Base-by-base conservation (phyloP, 805 yeast species). In the Dipodascus geniculatus region DNA sequence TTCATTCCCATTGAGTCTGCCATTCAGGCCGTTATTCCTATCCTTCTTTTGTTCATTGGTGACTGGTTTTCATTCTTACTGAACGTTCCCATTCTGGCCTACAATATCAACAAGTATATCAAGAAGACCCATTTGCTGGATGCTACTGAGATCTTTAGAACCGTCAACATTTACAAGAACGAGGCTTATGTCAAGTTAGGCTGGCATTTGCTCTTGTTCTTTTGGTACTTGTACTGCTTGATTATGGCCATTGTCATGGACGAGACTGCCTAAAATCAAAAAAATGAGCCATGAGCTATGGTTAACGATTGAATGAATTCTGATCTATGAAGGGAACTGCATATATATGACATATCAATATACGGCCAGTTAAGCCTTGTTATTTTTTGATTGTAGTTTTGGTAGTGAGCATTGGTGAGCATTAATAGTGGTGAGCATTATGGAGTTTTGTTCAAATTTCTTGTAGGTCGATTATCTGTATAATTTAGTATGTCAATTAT, bases 131-230 rank as follows among this genome's bases (percentile, higher is more conserved):
- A 89, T 69, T 72, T 86, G 57, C 80, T 93, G 66, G 99, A 91
- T 70, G 98, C 99, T 55, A 91, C 99, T 44, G 99, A 93, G 72
- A 93, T 91, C 65, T 91, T 91, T 74, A 83, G 98, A 75, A 90
- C 97, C 33, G 79, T 91, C 64, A 79, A 85, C 64, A 86, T 83
- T 65, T 95, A 91, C 74, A 93, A 91, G 81, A 85, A 83, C 68
- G 97, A 88, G 71, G 77, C 88, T 53, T 91, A 90, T 67, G 69
- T 85, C 69, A 93, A 93, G 71, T 78, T 93, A 63, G 96, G 93
- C 6, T 87, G 87, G 79, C 90, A 87, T 70, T 76, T 93, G 63
- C 72, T 89, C 65, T 75, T 91, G 83, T 93, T 91, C 79, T 93
- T 93, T 83, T 90, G 78, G 78, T 90, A 89, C 78, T 78, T 91